Evolutionary conservation across 164 flowering plant species (phyloP).

Genomic region (Buxus sempervirens): DNA sequence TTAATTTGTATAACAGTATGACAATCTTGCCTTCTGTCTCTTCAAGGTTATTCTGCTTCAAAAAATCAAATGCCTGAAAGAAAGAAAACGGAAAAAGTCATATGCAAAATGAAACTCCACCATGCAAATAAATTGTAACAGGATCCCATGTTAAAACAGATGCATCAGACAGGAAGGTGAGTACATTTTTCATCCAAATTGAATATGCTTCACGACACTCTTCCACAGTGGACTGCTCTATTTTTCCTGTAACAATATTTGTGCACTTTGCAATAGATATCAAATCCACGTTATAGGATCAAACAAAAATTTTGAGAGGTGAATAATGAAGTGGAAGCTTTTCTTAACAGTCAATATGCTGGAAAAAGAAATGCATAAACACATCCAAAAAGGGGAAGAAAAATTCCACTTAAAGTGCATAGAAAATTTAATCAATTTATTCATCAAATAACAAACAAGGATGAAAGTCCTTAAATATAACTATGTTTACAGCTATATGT

Average conservation of each 20-base stretch:
- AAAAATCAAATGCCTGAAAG: constrained; percentile 69
- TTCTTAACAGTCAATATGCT: no score
- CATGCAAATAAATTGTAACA: neutral
- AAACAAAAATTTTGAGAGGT: no score
- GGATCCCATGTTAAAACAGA: neutral
- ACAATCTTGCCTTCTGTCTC: constrained; percentile 38
- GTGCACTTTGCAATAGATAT: constrained; percentile 2
- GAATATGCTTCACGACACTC: constrained; percentile 89
- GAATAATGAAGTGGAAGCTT: no score
- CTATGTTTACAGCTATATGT: no score
- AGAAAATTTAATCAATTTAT: no score
- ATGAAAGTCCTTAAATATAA: no score
- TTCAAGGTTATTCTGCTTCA: constrained; percentile 58
- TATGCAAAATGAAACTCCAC: no score
- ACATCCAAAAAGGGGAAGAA: no score
- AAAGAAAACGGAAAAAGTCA: neutral
- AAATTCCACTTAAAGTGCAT: no score
- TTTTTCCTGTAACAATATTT: constrained; percentile 61
- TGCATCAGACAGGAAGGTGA: constrained; percentile 1
- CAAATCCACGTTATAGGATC: no score
- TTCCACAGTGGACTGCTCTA: constrained; percentile 81
- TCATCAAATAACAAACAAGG: no score
- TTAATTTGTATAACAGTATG: neutral
- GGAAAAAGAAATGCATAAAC: no score
- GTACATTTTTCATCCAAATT: constrained; percentile 66